A percentile compares a stretch with the other conserved stretches of the same genome.
phyloP scores from a whole-genome alignment of 73 alveolate species.

The Diophrys appendiculata region DNA sequence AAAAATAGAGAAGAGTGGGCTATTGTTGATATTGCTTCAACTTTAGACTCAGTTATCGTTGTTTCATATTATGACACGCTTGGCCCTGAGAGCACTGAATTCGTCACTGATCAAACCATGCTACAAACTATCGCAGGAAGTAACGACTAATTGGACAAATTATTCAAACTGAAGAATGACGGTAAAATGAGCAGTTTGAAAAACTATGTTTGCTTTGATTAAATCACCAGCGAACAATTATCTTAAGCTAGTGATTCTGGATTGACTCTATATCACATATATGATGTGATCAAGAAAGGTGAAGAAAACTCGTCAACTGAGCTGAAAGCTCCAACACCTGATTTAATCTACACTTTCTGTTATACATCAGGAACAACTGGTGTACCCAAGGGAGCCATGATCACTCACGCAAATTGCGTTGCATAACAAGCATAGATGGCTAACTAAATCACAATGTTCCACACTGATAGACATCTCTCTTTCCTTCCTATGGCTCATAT shows the following conservation, averaged over 20 bases:
- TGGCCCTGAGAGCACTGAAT: conserved; percentile 67
- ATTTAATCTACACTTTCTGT: conserved; percentile 67
- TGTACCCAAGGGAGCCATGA: conserved; percentile 87
- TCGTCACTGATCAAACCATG: conserved; percentile 66
- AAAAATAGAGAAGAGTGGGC: conserved; percentile 90
- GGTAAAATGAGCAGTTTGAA: conserved; percentile 27
- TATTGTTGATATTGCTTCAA: conserved; percentile 68
- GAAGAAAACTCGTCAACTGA: background rate
- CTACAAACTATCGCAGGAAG: conserved; percentile 63
- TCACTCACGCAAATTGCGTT: conserved; percentile 68
- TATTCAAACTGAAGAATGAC: conserved; percentile 28
- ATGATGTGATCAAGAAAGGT: conserved; percentile 50
- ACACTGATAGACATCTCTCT: conserved; percentile 53
- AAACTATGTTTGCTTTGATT: conserved; percentile 50
- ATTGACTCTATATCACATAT: conserved; percentile 25
- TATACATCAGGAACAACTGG: conserved; percentile 96
- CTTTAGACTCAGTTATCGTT: conserved; percentile 42
- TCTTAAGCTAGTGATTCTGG: conserved; percentile 32
- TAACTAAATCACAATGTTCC: background rate
- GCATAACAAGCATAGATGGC: background rate
- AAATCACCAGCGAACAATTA: conserved; percentile 22
- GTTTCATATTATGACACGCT: conserved; percentile 83
- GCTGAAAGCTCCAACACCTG: conserved; percentile 57
- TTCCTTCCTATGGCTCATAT: conserved; percentile 68
- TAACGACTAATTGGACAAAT: conserved; percentile 23